A percentile compares a stretch with the other conserved stretches of the same genome.
These are phyloP conservation scores for Ambrosia artemisiifolia DNA, from an alignment of 129 eudicot genomes.

Conservation along the genomic window DNA sequence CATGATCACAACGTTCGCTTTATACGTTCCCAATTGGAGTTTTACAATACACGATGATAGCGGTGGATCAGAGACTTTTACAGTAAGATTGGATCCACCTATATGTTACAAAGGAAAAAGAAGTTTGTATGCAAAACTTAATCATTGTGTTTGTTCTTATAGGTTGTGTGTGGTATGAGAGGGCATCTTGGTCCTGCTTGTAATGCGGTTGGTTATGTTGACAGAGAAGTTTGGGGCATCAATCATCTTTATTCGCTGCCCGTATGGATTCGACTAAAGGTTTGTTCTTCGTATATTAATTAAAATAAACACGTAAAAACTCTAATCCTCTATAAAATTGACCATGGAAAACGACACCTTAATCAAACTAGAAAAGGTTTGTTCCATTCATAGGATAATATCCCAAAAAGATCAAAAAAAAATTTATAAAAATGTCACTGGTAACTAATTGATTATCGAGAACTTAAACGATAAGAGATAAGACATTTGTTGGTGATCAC, in stretches of 20 bases:
- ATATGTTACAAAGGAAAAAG: background rate
- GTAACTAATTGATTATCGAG: no score
- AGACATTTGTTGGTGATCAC: no score
- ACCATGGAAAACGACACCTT: no score
- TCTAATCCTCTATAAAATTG: background rate
- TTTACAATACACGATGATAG: conserved; percentile 33
- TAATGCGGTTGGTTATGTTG: conserved; percentile 88
- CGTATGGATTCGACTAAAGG: conserved; percentile 75
- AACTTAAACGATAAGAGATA: no score
- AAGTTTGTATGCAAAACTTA: background rate
- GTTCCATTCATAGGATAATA: no score
- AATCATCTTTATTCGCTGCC: conserved; percentile 72
- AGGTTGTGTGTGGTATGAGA: conserved; percentile 87
- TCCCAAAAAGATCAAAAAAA: no score
- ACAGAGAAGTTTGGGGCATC: conserved; percentile 81
- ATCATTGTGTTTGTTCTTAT: background rate
- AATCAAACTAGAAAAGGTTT: no score
- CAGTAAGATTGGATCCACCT: conserved; percentile 25
- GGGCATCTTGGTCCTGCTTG: conserved; percentile 94
- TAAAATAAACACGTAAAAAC: background rate
- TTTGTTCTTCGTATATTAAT: conserved; percentile 1
- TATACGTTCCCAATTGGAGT: conserved; percentile 83
- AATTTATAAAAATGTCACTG: no score
- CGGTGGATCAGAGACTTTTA: conserved; percentile 30
- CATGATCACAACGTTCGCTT: conserved; percentile 54